phyloP scores from a whole-genome alignment of 2,329 filamentous ascomycete species.

The Penicillium capsulatum region DNA sequence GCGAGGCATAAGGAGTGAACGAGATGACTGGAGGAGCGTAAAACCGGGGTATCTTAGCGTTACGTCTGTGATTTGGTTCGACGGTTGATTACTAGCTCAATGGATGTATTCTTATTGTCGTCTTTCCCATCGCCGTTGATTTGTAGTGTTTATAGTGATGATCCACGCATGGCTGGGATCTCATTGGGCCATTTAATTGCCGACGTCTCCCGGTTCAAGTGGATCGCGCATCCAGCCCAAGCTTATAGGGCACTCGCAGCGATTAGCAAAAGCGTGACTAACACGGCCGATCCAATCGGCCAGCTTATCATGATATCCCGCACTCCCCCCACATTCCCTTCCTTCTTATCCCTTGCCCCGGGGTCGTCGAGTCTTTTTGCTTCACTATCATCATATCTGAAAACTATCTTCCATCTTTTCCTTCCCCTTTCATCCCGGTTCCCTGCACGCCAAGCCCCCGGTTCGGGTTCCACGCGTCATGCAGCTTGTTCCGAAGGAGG shows the following conservation, averaged over 20 bases:
- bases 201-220: no score
- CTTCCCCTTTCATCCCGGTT: background rate
- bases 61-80: conserved; percentile 13
- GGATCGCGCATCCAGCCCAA: no score
- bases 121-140: no score
- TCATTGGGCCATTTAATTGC: no score
- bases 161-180: no score
- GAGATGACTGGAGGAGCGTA: background rate
- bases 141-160: no score
- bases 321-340: conserved; percentile 21
- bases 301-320: conserved; percentile 18
- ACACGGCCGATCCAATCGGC: conserved; percentile 21
- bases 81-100: no score
- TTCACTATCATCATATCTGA: background rate
- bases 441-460: conserved; percentile 18
- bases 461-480: conserved; percentile 30
- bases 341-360: background rate
- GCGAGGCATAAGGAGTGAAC: conserved; percentile 29
- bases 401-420: background rate
- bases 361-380: background rate
- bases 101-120: no score
- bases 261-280: conserved; percentile 22
- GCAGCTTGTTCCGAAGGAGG: conserved; percentile 48
- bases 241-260: no score
- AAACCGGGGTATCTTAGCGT: background rate